A percentile compares a stretch with the other conserved stretches of the same genome.
Evolutionary conservation across 208 protist genomes (phyloP).

Genomic region (Trypanosoma theileri): DNA sequence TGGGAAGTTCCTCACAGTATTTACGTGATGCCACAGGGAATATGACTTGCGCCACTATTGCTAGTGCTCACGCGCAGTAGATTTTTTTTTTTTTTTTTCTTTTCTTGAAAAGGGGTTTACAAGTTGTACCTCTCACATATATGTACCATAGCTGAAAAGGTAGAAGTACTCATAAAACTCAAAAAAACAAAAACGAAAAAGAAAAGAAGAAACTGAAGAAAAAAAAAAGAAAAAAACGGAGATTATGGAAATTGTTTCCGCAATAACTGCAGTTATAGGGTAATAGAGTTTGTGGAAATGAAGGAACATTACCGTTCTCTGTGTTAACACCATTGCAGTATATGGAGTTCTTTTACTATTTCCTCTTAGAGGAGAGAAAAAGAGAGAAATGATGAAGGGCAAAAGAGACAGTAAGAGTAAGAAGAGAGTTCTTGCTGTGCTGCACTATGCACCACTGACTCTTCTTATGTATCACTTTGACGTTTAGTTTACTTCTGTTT

Average conservation of each 20-base stretch:
- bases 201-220: neutral
- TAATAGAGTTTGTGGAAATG: too few relatives aligned
- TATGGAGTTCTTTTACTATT: too few relatives aligned
- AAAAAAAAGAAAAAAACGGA: conserved; percentile 1
- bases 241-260: neutral
- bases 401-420: too few relatives aligned
- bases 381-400: too few relatives aligned
- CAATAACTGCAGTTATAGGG: neutral
- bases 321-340: too few relatives aligned
- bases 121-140: too few relatives aligned
- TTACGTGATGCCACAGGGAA: conserved; percentile 53
- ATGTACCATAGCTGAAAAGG: neutral
- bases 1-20: conserved; percentile 29
- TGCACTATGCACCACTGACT: too few relatives aligned
- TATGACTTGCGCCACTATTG: conserved; percentile 61
- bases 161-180: conserved; percentile 1
- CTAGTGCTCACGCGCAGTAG: conserved; percentile 25
- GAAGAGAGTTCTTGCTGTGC: too few relatives aligned
- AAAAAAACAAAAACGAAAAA: conserved; percentile 5
- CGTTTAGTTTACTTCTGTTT: too few relatives aligned
- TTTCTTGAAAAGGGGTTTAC: neutral
- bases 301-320: too few relatives aligned
- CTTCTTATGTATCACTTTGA: too few relatives aligned
- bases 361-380: too few relatives aligned
- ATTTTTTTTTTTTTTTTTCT: neutral